Percentiles rank a stretch among this genome's conserved stretches.
Conservation (phyloP, 2,329 filamentous ascomycete species). For the Talaromyces piceae region DNA sequence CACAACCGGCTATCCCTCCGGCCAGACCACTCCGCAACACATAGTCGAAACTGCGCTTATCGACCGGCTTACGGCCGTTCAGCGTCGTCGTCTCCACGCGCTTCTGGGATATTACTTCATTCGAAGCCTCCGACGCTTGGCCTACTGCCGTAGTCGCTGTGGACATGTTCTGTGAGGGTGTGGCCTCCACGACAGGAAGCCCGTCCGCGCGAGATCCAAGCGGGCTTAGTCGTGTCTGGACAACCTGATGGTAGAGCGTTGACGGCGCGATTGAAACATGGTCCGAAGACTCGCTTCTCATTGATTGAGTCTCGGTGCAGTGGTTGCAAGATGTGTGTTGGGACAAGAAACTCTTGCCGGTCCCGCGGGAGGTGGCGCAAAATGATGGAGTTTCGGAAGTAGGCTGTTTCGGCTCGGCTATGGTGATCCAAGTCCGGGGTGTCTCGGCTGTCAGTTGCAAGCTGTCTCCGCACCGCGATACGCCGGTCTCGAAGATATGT, state of each 20-base stretch:
- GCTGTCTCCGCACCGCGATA: not conserved
- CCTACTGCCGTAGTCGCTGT: conserved; percentile 11
- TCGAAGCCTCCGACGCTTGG: not conserved
- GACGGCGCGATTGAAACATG: conserved; percentile 21
- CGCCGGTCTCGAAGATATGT: not conserved
- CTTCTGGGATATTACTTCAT: conserved; percentile 13
- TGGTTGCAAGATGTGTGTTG: not conserved
- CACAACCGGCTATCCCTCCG: conserved; percentile 84
- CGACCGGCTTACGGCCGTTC: conserved; percentile 36
- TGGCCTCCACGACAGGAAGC: conserved; percentile 25
- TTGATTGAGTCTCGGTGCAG: conserved; percentile 8
- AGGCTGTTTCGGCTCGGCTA: conserved; percentile 4
- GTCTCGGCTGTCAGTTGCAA: not conserved
- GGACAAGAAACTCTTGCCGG: not conserved
- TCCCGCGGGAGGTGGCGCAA: conserved; percentile 6
- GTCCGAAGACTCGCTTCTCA: conserved; percentile 21
- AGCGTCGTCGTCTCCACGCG: conserved; percentile 13
- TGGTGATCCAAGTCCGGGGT: not conserved
- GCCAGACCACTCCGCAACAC: conserved; percentile 75
- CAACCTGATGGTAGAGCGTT: conserved; percentile 1
- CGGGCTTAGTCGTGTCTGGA: conserved; percentile 5
- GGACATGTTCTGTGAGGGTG: conserved; percentile 12
- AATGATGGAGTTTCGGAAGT: conserved; percentile 7
- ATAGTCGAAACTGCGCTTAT: conserved; percentile 76
- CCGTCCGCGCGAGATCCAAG: conserved; percentile 13